Percentiles rank a stretch among this genome's conserved stretches.
Evolutionary conservation across 306 rosid genomes (phyloP).

Genomic region (Prunus salicina): DNA sequence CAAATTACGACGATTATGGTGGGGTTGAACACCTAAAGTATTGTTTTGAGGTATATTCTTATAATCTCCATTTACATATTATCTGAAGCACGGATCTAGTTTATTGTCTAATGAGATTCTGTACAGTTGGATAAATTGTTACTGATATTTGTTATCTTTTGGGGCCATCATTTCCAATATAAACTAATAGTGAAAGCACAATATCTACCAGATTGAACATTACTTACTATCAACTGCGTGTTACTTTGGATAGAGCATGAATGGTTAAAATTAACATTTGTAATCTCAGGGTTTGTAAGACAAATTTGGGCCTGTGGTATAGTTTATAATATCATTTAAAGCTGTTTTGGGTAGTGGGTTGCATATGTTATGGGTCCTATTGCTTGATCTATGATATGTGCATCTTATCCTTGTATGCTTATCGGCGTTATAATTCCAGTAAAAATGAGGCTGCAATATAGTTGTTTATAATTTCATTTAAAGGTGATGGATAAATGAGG

Average conservation of each 20-base stretch:
- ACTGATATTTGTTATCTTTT: not conserved
- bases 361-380: not conserved
- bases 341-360: not conserved
- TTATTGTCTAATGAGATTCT: slow-evolving; percentile 9
- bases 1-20: slow-evolving; percentile 68
- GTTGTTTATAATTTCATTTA: not conserved
- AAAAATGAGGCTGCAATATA: not conserved
- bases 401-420: not conserved
- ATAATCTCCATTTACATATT: slow-evolving; percentile 18
- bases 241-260: not conserved
- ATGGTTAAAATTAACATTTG: not conserved
- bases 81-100: not conserved
- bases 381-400: not conserved
- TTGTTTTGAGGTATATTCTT: slow-evolving; percentile 76
- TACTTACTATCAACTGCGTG: not conserved
- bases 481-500: not conserved
- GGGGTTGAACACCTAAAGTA: slow-evolving; percentile 89
- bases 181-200: slow-evolving; percentile 5
- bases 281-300: not conserved
- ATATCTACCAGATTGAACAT: slow-evolving; percentile 1
- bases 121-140: not conserved
- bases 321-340: not conserved
- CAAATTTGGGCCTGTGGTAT: not conserved
- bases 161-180: slow-evolving; percentile 15
- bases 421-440: not conserved